These are phyloP conservation scores for Graphilbum sp. DNA, from an alignment of 2,329 filamentous ascomycete genomes.

Conservation along the genomic window DNA sequence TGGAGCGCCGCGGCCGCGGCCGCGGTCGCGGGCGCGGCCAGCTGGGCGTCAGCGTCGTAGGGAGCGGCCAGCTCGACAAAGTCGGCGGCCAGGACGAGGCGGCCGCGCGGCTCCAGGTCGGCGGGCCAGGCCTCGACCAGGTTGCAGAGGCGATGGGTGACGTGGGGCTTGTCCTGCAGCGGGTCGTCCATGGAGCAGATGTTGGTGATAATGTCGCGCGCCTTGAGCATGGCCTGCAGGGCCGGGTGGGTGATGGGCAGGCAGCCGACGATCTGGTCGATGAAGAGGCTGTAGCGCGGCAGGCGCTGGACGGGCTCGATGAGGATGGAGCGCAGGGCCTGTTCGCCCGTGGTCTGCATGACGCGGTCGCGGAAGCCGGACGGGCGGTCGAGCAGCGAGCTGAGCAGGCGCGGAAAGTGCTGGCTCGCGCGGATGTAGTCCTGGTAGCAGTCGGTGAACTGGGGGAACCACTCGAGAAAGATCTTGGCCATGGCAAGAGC, in stretches of 20 bases:
- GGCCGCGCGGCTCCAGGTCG: constrained; percentile 55
- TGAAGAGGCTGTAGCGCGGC: constrained; percentile 86
- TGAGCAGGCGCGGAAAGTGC: constrained; percentile 68
- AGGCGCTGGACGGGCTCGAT: constrained; percentile 94
- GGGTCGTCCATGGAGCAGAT: constrained; percentile 84
- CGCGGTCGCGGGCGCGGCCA: too few relatives aligned
- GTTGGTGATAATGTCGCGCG: constrained; percentile 83
- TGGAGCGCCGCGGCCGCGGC: too few relatives aligned
- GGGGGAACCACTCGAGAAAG: constrained; percentile 82
- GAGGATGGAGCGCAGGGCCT: constrained; percentile 74
- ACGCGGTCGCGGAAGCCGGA: constrained; percentile 72
- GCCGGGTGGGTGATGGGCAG: constrained; percentile 77
- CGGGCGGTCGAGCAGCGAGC: constrained; percentile 59
- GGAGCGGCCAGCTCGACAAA: constrained; percentile 62
- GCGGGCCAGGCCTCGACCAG: constrained; percentile 65
- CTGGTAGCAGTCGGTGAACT: constrained; percentile 79
- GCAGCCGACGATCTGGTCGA: constrained; percentile 83
- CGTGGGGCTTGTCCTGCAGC: constrained; percentile 52
- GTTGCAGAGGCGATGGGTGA: constrained; percentile 57
- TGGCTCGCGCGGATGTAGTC: constrained; percentile 87
- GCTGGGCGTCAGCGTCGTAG: constrained; percentile 32
- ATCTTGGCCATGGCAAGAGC: constrained; percentile 62
- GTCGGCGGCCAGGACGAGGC: constrained; percentile 68
- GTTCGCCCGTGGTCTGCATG: constrained; percentile 71
- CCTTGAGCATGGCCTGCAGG: constrained; percentile 66